Base-by-base conservation (phyloP, 331 rosid species). In the Rhamnella rubrinervis region DNA sequence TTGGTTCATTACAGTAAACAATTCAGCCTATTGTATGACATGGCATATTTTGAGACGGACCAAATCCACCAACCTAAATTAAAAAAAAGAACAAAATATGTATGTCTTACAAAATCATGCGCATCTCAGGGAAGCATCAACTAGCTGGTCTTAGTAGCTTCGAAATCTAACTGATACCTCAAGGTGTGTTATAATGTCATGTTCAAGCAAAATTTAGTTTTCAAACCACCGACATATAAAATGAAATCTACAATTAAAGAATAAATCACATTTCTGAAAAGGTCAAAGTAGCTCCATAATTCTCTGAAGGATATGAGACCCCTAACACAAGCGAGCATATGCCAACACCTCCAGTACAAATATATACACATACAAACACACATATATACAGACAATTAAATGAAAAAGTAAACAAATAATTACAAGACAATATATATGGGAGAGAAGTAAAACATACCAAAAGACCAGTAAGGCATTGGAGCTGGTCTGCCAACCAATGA, bases 401-500 rank as follows among this genome's bases (percentile, higher is more conserved):
- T 10, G 37, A 16, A 25, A 7, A 23, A 23, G 16, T 26, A 50
- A 8, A 41, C 2, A 16, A 23, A 58, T 1, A 39, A 10, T 18
- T 5, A 18, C 9, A 41, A 16, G 31, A 31, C 21, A 20, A 18
- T 52, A 0, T 7, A 52, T 52, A 40, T 13, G 59, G 18, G 25
- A 4, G 58, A 60, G 6, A 61, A 67, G 20, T 11, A 53, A 59
- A 59, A 57, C 84, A 52, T 88, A 93, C 98, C 98, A 3, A 93
- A 81, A 73, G 97, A 82, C 98, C 98, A 93, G 82, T 93, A 93
- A 64, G 98, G 98, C 98, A 93, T 93, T 31, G 98, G 84, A 73
- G 98, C 98, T 8, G 98, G 98, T 70, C 95, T 77, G 8, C 98
- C 98, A 44, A 93, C 63, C 46, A 93, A 81, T 46, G 89, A 75